Evolutionary conservation across 1,284 basidiomycete genomes (phyloP), one percentile per base, ranked within the genome.

Genomic region (Laetiporus sulphureus): DNA sequence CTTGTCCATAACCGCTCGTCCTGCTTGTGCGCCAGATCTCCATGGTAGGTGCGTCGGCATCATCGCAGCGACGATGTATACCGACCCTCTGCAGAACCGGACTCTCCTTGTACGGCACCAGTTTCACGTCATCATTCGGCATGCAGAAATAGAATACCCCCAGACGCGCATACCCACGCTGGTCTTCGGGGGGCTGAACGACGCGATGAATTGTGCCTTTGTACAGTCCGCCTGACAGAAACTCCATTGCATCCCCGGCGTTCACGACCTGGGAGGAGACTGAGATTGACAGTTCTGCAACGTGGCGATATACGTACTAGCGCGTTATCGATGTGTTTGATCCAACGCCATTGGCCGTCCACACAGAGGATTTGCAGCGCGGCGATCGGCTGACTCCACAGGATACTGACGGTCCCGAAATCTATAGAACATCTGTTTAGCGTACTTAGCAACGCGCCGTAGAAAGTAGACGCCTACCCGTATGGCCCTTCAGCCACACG

Each of bases 401-500:
- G 57, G 10, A 79, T 69, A 1, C 70, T 74, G 38, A 81, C 61
- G 4, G 65, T 69, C 11, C 73, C 75, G 45, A 75, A 67, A 50
- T 81, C 78, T 79, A 25, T 13, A 15, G 7, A 35, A 20, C 23
- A 0, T 23, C 5, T 22, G n/a, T n/a, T n/a, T n/a, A 15, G 21
- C 13, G 10, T 7, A 27, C 32, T 5, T 18, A 29, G 18, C 1
- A 15, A 15, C 13, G 12, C 18, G 2, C 6, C 22, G 8, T 24
- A 12, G 27, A 27, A 7, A 8, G 11, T 12, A 30, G 30, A 20
- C n/a, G 11, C 59, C 7, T 38, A 72, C 76, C 75, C 4, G 71
- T 77, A 44, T 80, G 77, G 2, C 77, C 77, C 52, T 79, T 78
- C 13, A 79, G 56, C 77, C 75, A 79, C 15, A 79, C 72, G 30